These are phyloP conservation scores for Dendrobium chrysotoxum DNA, from an alignment of 106 monocot species.

Conservation along the genomic window DNA sequence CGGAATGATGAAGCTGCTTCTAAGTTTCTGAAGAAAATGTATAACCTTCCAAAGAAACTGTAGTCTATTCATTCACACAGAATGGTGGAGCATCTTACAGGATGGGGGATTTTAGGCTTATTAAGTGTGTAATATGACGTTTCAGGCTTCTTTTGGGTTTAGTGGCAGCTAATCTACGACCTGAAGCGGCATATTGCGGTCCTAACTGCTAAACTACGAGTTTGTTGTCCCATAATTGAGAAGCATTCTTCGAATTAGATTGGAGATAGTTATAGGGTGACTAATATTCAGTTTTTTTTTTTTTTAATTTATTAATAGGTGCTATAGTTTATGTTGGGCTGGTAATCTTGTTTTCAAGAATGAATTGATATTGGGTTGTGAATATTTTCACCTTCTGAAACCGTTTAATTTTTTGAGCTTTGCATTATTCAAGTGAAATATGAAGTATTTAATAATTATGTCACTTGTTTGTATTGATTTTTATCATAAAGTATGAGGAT, in stretches of 20 bases:
- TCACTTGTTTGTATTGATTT: too few relatives aligned
- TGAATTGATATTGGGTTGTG: slow-evolving; percentile 6
- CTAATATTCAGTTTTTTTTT: neutral
- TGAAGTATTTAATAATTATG: too few relatives aligned
- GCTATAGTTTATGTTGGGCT: slow-evolving; percentile 1
- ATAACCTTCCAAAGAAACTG: slow-evolving; percentile 81
- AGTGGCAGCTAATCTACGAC: neutral
- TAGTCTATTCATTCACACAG: slow-evolving; percentile 6
- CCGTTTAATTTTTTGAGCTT: neutral
- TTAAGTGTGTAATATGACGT: neutral
- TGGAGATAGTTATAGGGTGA: neutral
- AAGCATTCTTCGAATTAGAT: neutral
- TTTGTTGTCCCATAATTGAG: neutral
- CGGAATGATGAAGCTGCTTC: slow-evolving; percentile 80
- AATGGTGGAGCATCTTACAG: neutral
- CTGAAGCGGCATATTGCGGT: neutral
- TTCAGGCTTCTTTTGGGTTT: too few relatives aligned
- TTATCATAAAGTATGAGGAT: too few relatives aligned
- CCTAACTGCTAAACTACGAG: too few relatives aligned
- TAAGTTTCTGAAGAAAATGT: slow-evolving; percentile 87
- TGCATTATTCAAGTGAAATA: slow-evolving; percentile 2
- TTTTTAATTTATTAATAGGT: neutral
- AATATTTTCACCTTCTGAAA: neutral
- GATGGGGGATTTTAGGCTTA: neutral
- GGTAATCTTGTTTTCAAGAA: neutral